Evolutionary conservation across 2,329 filamentous ascomycete genomes (phyloP).

Genomic region (Didymella lethalis): DNA sequence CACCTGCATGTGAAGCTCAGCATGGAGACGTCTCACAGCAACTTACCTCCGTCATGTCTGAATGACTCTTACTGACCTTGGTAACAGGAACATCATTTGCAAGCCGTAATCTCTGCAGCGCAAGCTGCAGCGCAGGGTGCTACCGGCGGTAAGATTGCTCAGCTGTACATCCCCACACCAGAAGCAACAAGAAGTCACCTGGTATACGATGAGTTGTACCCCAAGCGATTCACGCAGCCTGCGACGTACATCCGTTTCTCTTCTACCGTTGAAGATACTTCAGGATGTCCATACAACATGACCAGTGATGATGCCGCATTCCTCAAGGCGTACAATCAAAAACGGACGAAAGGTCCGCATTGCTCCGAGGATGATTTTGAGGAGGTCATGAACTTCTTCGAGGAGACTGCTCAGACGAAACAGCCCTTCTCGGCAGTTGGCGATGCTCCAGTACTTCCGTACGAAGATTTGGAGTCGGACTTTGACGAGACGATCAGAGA

Average conservation of each 20-base stretch:
- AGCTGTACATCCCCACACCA: slow-evolving; percentile 72
- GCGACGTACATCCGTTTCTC: slow-evolving; percentile 97
- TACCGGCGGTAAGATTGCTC: slow-evolving; percentile 65
- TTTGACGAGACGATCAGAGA: slow-evolving; percentile 67
- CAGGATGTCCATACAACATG: slow-evolving; percentile 92
- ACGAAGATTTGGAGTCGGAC: slow-evolving; percentile 67
- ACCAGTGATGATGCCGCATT: slow-evolving; percentile 87
- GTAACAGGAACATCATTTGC: slow-evolving; percentile 88
- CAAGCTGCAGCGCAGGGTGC: slow-evolving; percentile 62
- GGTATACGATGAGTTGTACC: slow-evolving; percentile 90
- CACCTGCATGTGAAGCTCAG: slow-evolving; percentile 3
- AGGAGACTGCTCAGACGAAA: slow-evolving; percentile 82
- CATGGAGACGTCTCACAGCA: neutral
- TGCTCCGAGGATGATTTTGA: slow-evolving; percentile 94
- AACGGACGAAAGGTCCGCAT: slow-evolving; percentile 67
- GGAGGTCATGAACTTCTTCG: slow-evolving; percentile 92
- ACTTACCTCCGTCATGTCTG: slow-evolving; percentile 23
- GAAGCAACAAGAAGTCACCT: slow-evolving; percentile 69
- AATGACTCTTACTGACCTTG: slow-evolving; percentile 28
- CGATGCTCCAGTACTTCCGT: slow-evolving; percentile 76
- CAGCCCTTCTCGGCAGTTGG: slow-evolving; percentile 91
- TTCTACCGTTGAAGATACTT: slow-evolving; percentile 95
- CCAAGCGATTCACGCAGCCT: slow-evolving; percentile 79
- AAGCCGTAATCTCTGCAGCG: slow-evolving; percentile 77
- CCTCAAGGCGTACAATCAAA: slow-evolving; percentile 83